Evolutionary conservation across 306 rosid genomes (phyloP).

Genomic region (Alnus glutinosa): DNA sequence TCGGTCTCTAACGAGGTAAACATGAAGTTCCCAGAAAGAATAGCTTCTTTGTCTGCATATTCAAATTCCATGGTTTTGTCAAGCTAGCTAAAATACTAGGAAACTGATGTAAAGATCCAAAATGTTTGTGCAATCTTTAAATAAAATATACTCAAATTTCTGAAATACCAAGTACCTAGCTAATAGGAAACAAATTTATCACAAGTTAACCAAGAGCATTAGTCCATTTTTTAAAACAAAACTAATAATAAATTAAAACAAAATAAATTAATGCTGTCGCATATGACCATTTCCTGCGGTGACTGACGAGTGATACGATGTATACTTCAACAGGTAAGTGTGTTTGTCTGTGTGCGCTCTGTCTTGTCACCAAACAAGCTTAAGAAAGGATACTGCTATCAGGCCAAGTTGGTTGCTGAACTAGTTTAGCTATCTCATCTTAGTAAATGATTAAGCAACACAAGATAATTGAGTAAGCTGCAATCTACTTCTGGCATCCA

Average conservation of each 20-base stretch:
- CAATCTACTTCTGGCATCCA: not conserved
- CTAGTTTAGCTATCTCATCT: not conserved
- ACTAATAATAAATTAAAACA: too few relatives aligned
- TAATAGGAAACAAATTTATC: not conserved
- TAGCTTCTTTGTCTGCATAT: constrained; percentile 80
- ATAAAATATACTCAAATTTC: not conserved
- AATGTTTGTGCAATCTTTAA: not conserved
- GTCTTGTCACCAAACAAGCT: not conserved
- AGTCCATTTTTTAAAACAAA: too few relatives aligned
- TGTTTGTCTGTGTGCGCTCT: not conserved
- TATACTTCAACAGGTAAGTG: too few relatives aligned
- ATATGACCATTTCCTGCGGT: too few relatives aligned
- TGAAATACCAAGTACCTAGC: not conserved
- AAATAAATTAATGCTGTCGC: too few relatives aligned
- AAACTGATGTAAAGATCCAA: not conserved
- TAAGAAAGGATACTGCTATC: not conserved
- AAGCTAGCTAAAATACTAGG: constrained; percentile 23
- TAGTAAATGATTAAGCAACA: not conserved
- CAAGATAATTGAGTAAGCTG: not conserved
- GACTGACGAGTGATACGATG: too few relatives aligned
- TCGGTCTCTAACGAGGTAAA: constrained; percentile 63
- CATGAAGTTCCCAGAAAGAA: constrained; percentile 75
- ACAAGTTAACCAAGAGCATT: not conserved
- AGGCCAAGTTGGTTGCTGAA: not conserved
- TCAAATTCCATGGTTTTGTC: constrained; percentile 34